Conservation (phyloP, 164 flowering plant genomes). For the Protea cynaroides region DNA sequence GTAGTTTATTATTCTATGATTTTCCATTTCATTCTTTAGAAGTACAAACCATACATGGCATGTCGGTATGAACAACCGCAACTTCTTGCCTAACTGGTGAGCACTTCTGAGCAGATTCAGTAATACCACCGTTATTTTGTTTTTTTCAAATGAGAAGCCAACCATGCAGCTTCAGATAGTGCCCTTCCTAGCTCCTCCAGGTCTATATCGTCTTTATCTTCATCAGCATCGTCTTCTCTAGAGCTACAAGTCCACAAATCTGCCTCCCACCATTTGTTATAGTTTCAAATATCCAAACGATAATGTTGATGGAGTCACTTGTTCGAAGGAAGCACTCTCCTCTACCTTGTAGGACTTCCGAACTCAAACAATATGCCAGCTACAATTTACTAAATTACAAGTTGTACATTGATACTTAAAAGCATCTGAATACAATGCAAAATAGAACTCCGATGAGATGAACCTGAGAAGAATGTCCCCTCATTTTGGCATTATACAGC, state of each 20-base stretch:
- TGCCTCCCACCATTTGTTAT: constrained; percentile 24
- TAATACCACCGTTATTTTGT: constrained; percentile 11
- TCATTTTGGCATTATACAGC: constrained; percentile 56
- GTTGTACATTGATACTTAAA: background rate
- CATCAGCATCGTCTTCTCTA: constrained; percentile 27
- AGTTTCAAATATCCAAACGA: constrained; percentile 22
- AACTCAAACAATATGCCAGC: constrained; percentile 79
- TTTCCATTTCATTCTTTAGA: too few relatives aligned
- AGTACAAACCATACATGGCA: constrained; percentile 36
- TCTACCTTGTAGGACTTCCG: constrained; percentile 37
- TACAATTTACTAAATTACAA: constrained; percentile 14
- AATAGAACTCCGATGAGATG: background rate
- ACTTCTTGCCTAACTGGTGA: constrained; percentile 13
- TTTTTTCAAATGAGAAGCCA: constrained; percentile 42
- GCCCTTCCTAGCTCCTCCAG: constrained; percentile 58
- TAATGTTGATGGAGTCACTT: constrained; percentile 14
- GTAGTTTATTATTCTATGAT: too few relatives aligned
- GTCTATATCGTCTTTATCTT: constrained; percentile 45
- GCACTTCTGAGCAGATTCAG: constrained; percentile 13
- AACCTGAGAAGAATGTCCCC: constrained; percentile 50
- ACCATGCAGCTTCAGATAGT: constrained; percentile 44
- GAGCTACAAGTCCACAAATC: constrained; percentile 18
- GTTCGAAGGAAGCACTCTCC: constrained; percentile 10
- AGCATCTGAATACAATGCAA: background rate
- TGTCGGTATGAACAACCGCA: constrained; percentile 15